A percentile compares a stretch with the other conserved stretches of the same genome.
These are phyloP conservation scores for Alternaria novae-zelandiae DNA, from an alignment of 2,329 filamentous ascomycete genomes.

Conservation along the genomic window DNA sequence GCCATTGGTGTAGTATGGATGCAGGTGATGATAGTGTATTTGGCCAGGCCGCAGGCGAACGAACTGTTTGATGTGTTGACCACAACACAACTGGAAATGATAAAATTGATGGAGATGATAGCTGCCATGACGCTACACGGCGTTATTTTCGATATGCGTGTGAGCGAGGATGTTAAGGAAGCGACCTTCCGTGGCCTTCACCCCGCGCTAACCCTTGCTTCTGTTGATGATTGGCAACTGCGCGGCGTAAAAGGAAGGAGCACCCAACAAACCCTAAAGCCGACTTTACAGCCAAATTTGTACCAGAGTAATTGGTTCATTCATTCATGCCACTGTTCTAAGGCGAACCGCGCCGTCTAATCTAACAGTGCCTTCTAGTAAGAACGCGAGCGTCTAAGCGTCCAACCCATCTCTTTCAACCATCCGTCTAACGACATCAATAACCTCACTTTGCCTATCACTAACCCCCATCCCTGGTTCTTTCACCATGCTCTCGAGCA, in stretches of 20 bases:
- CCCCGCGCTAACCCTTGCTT: neutral
- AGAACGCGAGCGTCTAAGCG: conserved; percentile 23
- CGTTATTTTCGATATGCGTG: too few relatives aligned
- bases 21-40: too few relatives aligned
- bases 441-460: conserved; percentile 63
- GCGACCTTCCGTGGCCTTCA: neutral
- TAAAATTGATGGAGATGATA: too few relatives aligned
- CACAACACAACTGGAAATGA: too few relatives aligned
- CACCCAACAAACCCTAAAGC: neutral
- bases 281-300: neutral
- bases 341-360: neutral
- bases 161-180: neutral
- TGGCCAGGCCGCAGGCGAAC: too few relatives aligned
- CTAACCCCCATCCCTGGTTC: conserved; percentile 68
- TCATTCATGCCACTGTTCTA: too few relatives aligned
- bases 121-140: rapidly evolving
- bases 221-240: neutral
- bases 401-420: conserved; percentile 91
- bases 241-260: neutral
- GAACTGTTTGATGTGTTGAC: neutral
- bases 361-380: neutral
- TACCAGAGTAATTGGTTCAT: neutral
- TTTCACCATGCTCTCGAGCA: conserved; percentile 82
- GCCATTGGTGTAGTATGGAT: too few relatives aligned
- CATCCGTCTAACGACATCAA: conserved; percentile 77